Percentiles rank a stretch among this genome's conserved stretches.
Conservation (phyloP, 202 grass and related monocot genomes). For the Hordeum pubiflorum region DNA sequence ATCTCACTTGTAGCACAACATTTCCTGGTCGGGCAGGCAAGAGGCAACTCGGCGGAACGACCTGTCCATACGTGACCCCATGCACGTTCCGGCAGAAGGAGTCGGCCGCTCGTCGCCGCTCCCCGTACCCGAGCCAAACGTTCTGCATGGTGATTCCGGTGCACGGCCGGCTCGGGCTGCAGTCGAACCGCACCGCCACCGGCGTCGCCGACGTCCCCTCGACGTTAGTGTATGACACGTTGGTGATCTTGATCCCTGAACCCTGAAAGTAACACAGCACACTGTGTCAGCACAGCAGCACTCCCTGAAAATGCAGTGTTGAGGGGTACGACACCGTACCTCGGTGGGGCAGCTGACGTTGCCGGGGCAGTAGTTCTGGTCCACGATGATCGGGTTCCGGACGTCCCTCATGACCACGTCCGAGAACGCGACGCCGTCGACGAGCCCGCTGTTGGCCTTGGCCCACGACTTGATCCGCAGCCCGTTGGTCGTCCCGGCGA, state of each 20-base stretch:
- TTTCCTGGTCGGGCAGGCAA: not conserved
- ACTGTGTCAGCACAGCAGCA: not conserved
- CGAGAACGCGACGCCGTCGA: slow-evolving; percentile 26
- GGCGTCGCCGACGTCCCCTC: slow-evolving; percentile 4
- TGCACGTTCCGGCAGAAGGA: slow-evolving; percentile 12
- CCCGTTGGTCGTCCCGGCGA: slow-evolving; percentile 34
- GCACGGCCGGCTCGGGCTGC: slow-evolving; percentile 16
- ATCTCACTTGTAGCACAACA: not conserved
- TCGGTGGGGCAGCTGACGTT: slow-evolving; percentile 5
- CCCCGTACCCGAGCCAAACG: not conserved
- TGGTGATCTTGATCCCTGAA: slow-evolving; percentile 1
- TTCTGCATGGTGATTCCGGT: not conserved
- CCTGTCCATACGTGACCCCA: not conserved
- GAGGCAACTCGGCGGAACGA: not conserved
- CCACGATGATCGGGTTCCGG: slow-evolving; percentile 38
- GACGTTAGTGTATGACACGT: not conserved
- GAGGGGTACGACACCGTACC: not conserved
- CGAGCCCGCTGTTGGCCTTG: slow-evolving; percentile 25
- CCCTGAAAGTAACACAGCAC: not conserved
- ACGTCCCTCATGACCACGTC: slow-evolving; percentile 33
- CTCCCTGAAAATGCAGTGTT: not conserved
- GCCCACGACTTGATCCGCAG: slow-evolving; percentile 57
- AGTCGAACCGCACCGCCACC: slow-evolving; percentile 9
- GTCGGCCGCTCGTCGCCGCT: not conserved
- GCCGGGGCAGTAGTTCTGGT: slow-evolving; percentile 61